Base-by-base conservation (phyloP, 345 rosid genomes). In the Syzygium grande region DNA sequence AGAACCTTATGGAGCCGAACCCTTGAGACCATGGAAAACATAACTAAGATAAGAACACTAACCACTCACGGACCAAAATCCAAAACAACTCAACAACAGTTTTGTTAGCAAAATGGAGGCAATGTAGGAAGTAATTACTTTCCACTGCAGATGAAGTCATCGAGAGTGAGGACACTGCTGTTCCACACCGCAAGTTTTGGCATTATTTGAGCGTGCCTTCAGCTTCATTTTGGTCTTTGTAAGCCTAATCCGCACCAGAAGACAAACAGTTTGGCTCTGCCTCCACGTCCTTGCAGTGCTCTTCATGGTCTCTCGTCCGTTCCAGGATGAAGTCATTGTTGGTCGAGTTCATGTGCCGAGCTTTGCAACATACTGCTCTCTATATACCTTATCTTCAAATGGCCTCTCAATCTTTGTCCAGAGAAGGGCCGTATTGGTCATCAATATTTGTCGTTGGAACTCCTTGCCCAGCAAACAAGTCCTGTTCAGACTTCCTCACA, bases 121-220 rank as follows among this genome's bases (percentile, higher is more conserved):
- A 22, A 21, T 2, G 59, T 55, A 55, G 16, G 34, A 61, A 12
- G 68, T 6, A 27, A 61, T 61, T 58, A 61, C 68, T 12, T 61
- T 27, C 16, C 34, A 61, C 9, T n/a, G 8, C 68, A 0, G 1
- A 2, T 61, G 17, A 61, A 61, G 9, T n/a, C 0, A 2, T n/a
- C 9, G 17, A 61, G 6, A n/a, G 19, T n/a, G 73, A 61, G 68
- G 17, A 61, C 27, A n/a, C 27, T 61, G 34, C 2, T 6, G 34
- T 61, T 61, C 73, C 73, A 27, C 17, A 27, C 34, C 2, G 0
- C 73, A 61, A 52, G 53, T 51, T 51, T 51, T 51, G 52, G 52
- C 13, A 51, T 51, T 10, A 10, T 10, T 51, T 51, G 52, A 51
- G 52, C 52, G 52, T 51, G 52, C 13, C 15, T 52, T 12, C 4